Base-by-base conservation (phyloP, 306 rosid genomes). In the Ceratonia siliqua region DNA sequence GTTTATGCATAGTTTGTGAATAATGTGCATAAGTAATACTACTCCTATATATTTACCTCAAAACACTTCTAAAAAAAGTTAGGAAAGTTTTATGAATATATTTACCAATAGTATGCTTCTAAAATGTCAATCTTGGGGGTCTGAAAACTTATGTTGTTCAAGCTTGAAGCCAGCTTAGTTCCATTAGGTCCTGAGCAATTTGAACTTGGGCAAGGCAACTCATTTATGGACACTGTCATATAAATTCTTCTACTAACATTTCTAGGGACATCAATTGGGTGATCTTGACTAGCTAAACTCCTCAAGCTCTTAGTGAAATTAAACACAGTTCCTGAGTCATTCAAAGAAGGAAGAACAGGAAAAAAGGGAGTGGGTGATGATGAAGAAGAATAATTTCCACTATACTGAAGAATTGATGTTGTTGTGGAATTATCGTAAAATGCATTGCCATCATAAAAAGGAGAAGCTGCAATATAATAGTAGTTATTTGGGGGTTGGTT, bases 81-180 rank as follows among this genome's bases (percentile, higher is more conserved):
- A 10, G 13, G 17, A 12, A 50, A 30, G 21, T 22, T 9, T 25
- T 25, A 43, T 66, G 72, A n/a, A 9, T 66, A 32, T 1, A 33
- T 33, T n/a, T 82, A 79, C 83, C 76, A 4, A 17, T 80, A 80
- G 15, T 84, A 84, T 42, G 87, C 85, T 62, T 77, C 78, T 8
- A 80, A 32, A 13, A 84, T 36, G 48, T 57, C 76, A 41, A 63
- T 41, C 9, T 13, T 13, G 11, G 88, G 81, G 10, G 18, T 49
- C 43, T 2, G 58, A 22, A 84, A 84, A 25, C 88, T 84, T 27
- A 81, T 28, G 46, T 81, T 84, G 76, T 74, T 84, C 18, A 84
- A 56, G 32, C 83, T 78, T 2, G 88, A 27, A 38, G 81, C 2
- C 1, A 77, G 6, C 62, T 65, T 68, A 9, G 18, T 81, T 2